Percentiles rank a stretch among this genome's conserved stretches.
These are phyloP conservation scores for Diaporthe sp. DNA, from an alignment of 2,329 filamentous ascomycete genomes.

Conservation along the genomic window DNA sequence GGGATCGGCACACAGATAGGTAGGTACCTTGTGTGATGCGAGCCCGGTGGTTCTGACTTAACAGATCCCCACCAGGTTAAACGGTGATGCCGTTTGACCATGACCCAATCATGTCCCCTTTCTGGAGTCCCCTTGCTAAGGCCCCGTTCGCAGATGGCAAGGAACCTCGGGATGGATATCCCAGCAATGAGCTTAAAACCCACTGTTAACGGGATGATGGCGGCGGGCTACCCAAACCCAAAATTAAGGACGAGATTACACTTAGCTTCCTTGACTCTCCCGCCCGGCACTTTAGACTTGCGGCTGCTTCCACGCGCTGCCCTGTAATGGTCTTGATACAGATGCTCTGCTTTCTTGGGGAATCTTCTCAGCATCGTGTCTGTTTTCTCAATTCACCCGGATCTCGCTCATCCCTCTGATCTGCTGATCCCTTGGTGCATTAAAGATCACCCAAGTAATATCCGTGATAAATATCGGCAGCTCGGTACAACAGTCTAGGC, in stretches of 20 bases:
- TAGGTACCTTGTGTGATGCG: not conserved
- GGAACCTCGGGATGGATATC: not conserved
- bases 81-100: not conserved
- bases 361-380: not conserved
- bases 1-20: not conserved
- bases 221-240: not conserved
- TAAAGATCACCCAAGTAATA: conserved; percentile 12
- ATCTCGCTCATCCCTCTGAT: not conserved
- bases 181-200: conserved; percentile 6
- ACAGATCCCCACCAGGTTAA: not conserved
- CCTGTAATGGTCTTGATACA: no score
- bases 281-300: not conserved
- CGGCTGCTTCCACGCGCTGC: no score
- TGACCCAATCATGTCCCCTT: not conserved
- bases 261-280: conserved; percentile 1
- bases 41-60: not conserved
- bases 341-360: not conserved
- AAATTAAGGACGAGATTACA: conserved; percentile 5
- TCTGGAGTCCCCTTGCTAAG: not conserved
- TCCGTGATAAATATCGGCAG: conserved; percentile 13
- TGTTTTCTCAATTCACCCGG: not conserved
- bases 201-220: conserved; percentile 17
- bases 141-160: not conserved
- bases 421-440: conserved; percentile 12
- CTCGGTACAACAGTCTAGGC: conserved; percentile 1